Conservation (phyloP, 169 alveolate species). For the Cryptosporidium sp. region DNA sequence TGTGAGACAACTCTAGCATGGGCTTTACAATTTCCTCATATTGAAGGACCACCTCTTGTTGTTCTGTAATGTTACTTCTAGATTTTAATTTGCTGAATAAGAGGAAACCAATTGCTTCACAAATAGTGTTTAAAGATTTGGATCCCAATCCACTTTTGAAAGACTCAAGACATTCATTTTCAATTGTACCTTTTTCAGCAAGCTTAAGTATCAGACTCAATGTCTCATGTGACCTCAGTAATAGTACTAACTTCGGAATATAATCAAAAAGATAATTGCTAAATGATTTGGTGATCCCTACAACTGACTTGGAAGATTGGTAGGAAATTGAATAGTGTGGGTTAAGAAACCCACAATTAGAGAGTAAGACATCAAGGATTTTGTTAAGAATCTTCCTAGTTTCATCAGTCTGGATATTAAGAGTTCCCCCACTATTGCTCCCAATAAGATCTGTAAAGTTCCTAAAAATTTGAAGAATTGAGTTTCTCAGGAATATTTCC, state of each 20-base stretch:
- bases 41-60: conserved; percentile 10
- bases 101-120: conserved; percentile 52
- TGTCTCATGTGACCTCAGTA: conserved; percentile 33
- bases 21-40: conserved; percentile 53
- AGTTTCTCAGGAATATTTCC: conserved; percentile 47
- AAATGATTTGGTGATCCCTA: conserved; percentile 1
- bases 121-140: conserved; percentile 21
- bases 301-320: conserved; percentile 27
- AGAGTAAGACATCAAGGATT: conserved; percentile 33
- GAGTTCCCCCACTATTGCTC: not conserved
- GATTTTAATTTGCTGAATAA: conserved; percentile 8
- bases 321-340: conserved; percentile 16
- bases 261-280: conserved; percentile 4
- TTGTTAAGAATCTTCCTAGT: conserved; percentile 6
- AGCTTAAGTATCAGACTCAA: conserved; percentile 6
- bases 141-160: conserved; percentile 3
- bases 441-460: conserved; percentile 23
- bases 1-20: conserved; percentile 13
- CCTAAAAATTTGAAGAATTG: conserved; percentile 26
- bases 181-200: not conserved
- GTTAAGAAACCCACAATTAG: conserved; percentile 37
- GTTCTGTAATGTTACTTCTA: not conserved
- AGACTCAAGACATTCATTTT: not conserved
- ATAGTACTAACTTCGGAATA: conserved; percentile 5
- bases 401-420: conserved; percentile 11